Evolutionary conservation across 73 alveolate species (phyloP).

Genomic region (Stentor coeruleus): DNA sequence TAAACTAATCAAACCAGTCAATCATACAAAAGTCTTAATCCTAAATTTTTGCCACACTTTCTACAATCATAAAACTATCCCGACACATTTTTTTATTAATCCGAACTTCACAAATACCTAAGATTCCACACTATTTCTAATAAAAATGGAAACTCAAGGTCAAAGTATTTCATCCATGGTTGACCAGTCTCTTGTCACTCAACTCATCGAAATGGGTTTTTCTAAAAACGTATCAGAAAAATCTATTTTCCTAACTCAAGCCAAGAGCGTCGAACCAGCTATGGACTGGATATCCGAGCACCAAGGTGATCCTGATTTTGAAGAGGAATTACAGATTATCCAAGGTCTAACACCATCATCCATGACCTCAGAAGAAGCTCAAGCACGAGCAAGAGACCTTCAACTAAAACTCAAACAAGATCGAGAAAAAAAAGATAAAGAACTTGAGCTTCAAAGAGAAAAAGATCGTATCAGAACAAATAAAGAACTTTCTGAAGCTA

Average conservation of each 20-base stretch:
- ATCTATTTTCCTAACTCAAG: constrained; percentile 48
- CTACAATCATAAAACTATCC: no score
- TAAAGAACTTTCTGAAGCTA: constrained; percentile 51
- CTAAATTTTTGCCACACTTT: no score
- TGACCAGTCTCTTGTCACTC: constrained; percentile 37
- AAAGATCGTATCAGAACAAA: constrained; percentile 35
- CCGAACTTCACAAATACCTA: no score
- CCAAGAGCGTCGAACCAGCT: constrained; percentile 43
- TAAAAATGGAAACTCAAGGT: constrained; percentile 33
- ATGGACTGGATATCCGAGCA: constrained; percentile 63
- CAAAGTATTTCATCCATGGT: constrained; percentile 40
- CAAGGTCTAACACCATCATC: constrained; percentile 26
- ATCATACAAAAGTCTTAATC: no score
- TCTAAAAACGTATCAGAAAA: constrained; percentile 61
- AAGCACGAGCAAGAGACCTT: constrained; percentile 42
- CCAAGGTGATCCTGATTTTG: constrained; percentile 53
- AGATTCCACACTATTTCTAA: no score
- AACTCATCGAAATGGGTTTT: constrained; percentile 61
- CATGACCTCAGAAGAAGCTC: constrained; percentile 48
- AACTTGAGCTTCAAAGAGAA: constrained; percentile 48
- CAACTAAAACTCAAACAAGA: constrained; percentile 39
- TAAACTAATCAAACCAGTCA: no score
- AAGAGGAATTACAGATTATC: constrained; percentile 47
- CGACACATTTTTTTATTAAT: no score
- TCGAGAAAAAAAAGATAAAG: constrained; percentile 52